Evolutionary conservation across 805 yeast species (phyloP).

Genomic region (Suhomyces prunicola): DNA sequence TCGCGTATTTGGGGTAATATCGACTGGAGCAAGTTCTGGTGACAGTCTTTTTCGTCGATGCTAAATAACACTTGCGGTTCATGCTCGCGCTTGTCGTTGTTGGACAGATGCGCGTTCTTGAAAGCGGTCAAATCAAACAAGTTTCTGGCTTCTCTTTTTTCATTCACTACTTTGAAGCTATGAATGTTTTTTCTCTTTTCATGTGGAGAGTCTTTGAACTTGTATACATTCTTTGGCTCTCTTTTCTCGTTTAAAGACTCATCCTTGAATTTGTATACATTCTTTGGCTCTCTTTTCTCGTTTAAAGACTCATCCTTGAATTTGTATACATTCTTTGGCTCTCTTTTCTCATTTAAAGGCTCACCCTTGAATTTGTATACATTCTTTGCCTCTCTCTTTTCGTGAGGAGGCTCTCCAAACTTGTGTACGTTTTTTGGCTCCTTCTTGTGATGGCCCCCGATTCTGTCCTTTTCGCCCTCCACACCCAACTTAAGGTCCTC

Average conservation of each 20-base stretch:
- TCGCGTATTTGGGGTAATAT: conserved; percentile 33
- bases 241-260: not conserved
- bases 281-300: not conserved
- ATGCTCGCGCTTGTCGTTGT: conserved; percentile 6
- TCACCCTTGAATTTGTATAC: not conserved
- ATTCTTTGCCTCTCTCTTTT: not conserved
- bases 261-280: not conserved
- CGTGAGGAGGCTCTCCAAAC: not conserved
- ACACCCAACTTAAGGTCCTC: not conserved
- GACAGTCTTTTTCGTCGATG: conserved; percentile 13
- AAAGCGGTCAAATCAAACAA: conserved; percentile 4
- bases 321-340: not conserved
- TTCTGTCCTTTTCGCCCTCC: not conserved
- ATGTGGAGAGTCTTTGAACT: not conserved
- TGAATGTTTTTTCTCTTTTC: conserved; percentile 1
- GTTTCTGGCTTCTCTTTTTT: conserved; percentile 1
- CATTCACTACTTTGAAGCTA: not conserved
- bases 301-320: not conserved
- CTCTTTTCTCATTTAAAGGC: not conserved
- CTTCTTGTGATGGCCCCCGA: conserved; percentile 3
- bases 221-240: not conserved
- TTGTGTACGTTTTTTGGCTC: conserved; percentile 9
- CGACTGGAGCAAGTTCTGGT: conserved; percentile 27
- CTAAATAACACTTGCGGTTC: conserved; percentile 12
- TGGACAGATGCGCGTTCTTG: not conserved